A percentile compares a stretch with the other conserved stretches of the same genome.
phyloP scores from a whole-genome alignment of 208 protist species.

The Trypanosoma conorhini region DNA sequence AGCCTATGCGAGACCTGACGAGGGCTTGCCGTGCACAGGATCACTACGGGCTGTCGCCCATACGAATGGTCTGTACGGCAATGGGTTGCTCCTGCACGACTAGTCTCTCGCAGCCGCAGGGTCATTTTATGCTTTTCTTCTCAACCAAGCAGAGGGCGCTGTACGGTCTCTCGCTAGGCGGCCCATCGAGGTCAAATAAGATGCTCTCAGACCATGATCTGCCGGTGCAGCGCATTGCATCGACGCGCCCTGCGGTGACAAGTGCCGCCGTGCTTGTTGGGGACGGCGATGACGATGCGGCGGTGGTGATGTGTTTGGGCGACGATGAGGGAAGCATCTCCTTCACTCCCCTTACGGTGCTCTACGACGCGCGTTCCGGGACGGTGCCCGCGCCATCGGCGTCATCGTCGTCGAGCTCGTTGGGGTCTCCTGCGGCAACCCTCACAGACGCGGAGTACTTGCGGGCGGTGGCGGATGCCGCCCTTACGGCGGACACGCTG shows the following conservation, averaged over 20 bases:
- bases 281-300: conserved; percentile 14
- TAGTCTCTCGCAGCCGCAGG: conserved; percentile 6
- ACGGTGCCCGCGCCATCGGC: no score
- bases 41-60: conserved; percentile 9
- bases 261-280: conserved; percentile 16
- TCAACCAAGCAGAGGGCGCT: conserved; percentile 3
- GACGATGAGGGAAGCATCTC: conserved; percentile 20
- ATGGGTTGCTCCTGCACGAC: conserved; percentile 22
- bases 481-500: conserved; percentile 8
- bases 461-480: conserved; percentile 14
- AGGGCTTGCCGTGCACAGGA: conserved; percentile 9
- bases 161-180: conserved; percentile 13
- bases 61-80: conserved; percentile 17
- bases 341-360: conserved; percentile 16
- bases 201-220: background rate
- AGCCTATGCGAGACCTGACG: conserved; percentile 15
- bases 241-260: conserved; percentile 2
- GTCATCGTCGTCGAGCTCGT: background rate
- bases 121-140: conserved; percentile 24
- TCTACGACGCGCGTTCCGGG: background rate
- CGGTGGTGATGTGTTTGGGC: conserved; percentile 16
- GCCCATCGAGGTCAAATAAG: background rate
- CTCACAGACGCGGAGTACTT: conserved; percentile 17
- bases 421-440: background rate
- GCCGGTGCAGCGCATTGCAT: conserved; percentile 18